Conservation (phyloP, 2,329 filamentous ascomycete species). For the Pseudogymnoascus verrucosus region DNA sequence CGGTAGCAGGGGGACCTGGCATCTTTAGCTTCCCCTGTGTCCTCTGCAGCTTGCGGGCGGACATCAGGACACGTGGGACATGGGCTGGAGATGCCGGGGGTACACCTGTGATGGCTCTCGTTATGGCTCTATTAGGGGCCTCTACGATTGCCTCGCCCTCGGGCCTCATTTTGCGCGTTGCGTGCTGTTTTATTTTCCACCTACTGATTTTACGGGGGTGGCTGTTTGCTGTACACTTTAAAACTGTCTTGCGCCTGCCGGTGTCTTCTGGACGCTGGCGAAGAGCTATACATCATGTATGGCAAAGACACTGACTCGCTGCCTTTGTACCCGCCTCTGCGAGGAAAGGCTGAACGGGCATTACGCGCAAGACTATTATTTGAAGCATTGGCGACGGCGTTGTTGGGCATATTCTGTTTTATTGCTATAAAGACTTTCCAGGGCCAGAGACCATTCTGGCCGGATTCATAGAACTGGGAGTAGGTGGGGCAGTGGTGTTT, state of each 20-base stretch:
- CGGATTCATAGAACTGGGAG: conserved; percentile 1
- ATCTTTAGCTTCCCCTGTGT: conserved; percentile 20
- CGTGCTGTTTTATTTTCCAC: background rate
- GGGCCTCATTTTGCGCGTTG: background rate
- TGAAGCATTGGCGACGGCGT: conserved; percentile 1
- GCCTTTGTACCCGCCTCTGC: background rate
- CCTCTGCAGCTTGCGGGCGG: background rate
- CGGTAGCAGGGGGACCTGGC: conserved; percentile 32
- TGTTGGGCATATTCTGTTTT: background rate
- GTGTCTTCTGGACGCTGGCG: background rate
- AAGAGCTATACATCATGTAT: background rate
- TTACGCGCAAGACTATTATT: background rate
- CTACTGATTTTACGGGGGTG: background rate
- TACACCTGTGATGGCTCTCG: conserved; percentile 15
- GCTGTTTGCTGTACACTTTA: background rate
- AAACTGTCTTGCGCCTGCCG: background rate
- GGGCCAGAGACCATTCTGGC: background rate
- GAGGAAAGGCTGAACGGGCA: background rate
- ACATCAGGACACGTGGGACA: background rate
- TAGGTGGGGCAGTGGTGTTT: background rate
- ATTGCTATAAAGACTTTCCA: background rate
- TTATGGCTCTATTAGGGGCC: background rate
- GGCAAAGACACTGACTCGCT: background rate
- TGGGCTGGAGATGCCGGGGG: background rate
- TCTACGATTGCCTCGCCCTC: background rate